phyloP scores from a whole-genome alignment of 1,139 yeast species.

The Saccharomycopsis phalli region DNA sequence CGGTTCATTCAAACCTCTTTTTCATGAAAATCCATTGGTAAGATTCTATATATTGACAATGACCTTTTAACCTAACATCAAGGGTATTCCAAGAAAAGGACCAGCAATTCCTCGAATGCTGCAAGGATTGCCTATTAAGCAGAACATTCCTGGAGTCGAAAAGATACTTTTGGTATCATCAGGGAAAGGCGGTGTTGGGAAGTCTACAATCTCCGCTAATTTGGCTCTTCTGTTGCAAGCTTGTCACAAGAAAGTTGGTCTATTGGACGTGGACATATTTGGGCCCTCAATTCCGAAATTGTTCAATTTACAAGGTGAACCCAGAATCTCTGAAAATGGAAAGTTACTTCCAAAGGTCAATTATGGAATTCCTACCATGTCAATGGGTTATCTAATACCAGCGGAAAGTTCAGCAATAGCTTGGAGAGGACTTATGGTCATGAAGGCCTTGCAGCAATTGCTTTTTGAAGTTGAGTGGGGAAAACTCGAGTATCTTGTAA shows the following conservation, averaged over 20 bases:
- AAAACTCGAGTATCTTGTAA: slow-evolving; percentile 56
- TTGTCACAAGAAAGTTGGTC: slow-evolving; percentile 52
- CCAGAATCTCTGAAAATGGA: slow-evolving; percentile 48
- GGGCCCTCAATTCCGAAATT: slow-evolving; percentile 78
- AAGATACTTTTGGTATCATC: slow-evolving; percentile 65
- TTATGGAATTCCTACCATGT: slow-evolving; percentile 78
- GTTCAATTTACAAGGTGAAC: slow-evolving; percentile 56
- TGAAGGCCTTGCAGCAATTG: slow-evolving; percentile 78
- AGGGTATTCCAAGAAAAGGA: slow-evolving; percentile 44
- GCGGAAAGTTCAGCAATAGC: slow-evolving; percentile 65
- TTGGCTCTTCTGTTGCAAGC: slow-evolving; percentile 53
- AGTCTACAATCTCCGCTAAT: slow-evolving; percentile 50
- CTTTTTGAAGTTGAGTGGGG: slow-evolving; percentile 78
- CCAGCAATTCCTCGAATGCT: slow-evolving; percentile 35
- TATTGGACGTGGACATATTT: slow-evolving; percentile 74
- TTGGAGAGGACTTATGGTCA: slow-evolving; percentile 84
- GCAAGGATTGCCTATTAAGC: slow-evolving; percentile 46
- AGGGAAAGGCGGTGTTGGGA: slow-evolving; percentile 75
- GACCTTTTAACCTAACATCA: not conserved
- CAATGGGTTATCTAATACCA: slow-evolving; percentile 74
- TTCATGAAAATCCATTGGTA: slow-evolving; percentile 50
- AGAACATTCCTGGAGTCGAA: slow-evolving; percentile 49
- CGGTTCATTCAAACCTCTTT: too few species aligned
- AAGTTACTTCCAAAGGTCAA: slow-evolving; percentile 62
- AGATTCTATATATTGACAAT: slow-evolving; percentile 24